phyloP scores from a whole-genome alignment of 2,329 filamentous ascomycete genomes.

The Monosporascus ibericus region DNA sequence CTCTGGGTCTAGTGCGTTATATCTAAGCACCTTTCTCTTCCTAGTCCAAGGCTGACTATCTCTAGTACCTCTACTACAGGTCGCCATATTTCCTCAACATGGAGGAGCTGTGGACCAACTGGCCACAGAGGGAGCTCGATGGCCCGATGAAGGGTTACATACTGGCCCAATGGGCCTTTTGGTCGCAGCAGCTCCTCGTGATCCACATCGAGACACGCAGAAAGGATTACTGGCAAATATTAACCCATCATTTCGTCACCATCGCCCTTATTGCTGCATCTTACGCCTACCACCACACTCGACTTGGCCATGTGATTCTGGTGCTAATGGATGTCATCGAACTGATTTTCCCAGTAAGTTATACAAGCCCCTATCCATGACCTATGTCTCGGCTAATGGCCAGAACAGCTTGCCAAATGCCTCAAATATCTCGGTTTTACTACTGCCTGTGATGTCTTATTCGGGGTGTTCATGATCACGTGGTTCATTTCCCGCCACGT shows the following conservation, averaged over 20 bases:
- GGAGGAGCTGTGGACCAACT: slow-evolving; percentile 72
- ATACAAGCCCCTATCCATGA: neutral
- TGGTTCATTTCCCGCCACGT: slow-evolving; percentile 81
- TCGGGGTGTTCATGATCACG: slow-evolving; percentile 74
- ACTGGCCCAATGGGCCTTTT: slow-evolving; percentile 84
- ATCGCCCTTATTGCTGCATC: slow-evolving; percentile 69
- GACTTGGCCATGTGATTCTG: slow-evolving; percentile 80
- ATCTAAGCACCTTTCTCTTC: neutral
- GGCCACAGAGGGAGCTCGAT: slow-evolving; percentile 69
- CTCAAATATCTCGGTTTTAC: slow-evolving; percentile 80
- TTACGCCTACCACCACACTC: slow-evolving; percentile 79
- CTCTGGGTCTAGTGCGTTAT: slow-evolving; percentile 68
- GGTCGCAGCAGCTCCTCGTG: slow-evolving; percentile 86
- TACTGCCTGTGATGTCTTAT: slow-evolving; percentile 70
- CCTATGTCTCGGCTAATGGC: slow-evolving; percentile 1
- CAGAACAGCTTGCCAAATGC: slow-evolving; percentile 70
- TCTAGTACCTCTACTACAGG: slow-evolving; percentile 68
- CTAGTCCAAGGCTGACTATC: neutral
- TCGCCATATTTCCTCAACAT: slow-evolving; percentile 75
- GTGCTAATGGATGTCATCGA: slow-evolving; percentile 91
- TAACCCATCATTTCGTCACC: slow-evolving; percentile 86
- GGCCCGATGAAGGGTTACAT: slow-evolving; percentile 81
- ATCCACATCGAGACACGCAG: slow-evolving; percentile 88
- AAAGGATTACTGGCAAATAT: slow-evolving; percentile 94
- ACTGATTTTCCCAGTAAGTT: slow-evolving; percentile 70